Percentiles rank a stretch among this genome's conserved stretches.
phyloP scores from a whole-genome alignment of 2,329 filamentous ascomycete genomes.

The Penicillium sp. region DNA sequence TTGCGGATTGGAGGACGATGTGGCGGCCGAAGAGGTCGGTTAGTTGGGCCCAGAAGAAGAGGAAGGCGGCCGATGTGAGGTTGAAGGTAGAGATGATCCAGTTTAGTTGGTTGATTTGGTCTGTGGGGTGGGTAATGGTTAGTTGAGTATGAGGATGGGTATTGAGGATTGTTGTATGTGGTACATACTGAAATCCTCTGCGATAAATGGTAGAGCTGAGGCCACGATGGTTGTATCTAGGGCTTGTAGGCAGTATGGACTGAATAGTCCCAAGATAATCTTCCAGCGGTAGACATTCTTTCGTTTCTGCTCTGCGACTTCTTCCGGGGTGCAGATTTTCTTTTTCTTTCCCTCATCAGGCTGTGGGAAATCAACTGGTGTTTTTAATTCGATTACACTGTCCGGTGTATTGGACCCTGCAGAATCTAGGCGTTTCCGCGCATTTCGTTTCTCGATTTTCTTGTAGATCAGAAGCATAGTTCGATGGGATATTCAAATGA shows the following conservation, averaged over 20 bases:
- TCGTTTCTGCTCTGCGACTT: slow-evolving; percentile 1
- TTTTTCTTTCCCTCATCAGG: neutral
- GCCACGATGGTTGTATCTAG: slow-evolving; percentile 65
- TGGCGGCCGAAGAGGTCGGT: slow-evolving; percentile 66
- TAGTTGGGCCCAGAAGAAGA: slow-evolving; percentile 64
- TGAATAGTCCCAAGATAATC: slow-evolving; percentile 56
- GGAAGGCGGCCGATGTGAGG: slow-evolving; percentile 64
- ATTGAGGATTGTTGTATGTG: too few species aligned
- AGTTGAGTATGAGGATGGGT: too few species aligned
- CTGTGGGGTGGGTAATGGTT: slow-evolving; percentile 25
- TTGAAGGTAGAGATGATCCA: slow-evolving; percentile 71
- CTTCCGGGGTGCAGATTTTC: neutral
- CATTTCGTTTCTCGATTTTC: neutral
- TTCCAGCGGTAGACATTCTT: slow-evolving; percentile 55
- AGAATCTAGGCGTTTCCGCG: neutral
- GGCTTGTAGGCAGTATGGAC: slow-evolving; percentile 61
- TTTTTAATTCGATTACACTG: neutral
- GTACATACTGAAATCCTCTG: slow-evolving; percentile 53
- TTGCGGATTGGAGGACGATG: slow-evolving; percentile 55
- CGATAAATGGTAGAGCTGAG: slow-evolving; percentile 61
- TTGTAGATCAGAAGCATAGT: neutral
- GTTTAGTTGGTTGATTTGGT: slow-evolving; percentile 58
- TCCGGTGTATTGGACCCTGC: neutral
- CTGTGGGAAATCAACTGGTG: neutral
- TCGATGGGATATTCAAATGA: neutral